Evolutionary conservation across 352 stramenopile genomes (phyloP).

Genomic region (Plasmopara viticola): DNA sequence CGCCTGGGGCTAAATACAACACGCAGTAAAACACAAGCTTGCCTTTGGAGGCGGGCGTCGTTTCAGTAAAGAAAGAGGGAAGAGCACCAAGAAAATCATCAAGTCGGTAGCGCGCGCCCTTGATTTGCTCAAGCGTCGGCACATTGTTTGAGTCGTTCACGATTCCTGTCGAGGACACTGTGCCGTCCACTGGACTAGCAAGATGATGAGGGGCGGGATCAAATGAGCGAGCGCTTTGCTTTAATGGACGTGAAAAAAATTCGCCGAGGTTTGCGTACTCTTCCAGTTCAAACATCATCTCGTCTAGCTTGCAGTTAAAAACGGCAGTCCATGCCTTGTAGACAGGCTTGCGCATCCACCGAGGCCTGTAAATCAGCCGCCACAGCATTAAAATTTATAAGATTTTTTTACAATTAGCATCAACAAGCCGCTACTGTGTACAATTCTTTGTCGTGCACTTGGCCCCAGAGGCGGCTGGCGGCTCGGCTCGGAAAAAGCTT

Average conservation of each 20-base stretch:
- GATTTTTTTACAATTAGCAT: not conserved
- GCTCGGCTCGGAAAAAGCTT: slow-evolving; percentile 75
- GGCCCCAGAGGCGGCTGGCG: slow-evolving; percentile 66
- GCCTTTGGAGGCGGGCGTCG: slow-evolving; percentile 13
- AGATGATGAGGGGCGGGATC: slow-evolving; percentile 24
- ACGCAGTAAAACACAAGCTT: slow-evolving; percentile 79
- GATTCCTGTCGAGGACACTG: slow-evolving; percentile 44
- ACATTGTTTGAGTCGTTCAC: slow-evolving; percentile 41
- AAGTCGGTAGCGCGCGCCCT: slow-evolving; percentile 70
- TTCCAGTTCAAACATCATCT: slow-evolving; percentile 75
- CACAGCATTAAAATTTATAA: slow-evolving; percentile 7
- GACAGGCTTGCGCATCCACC: slow-evolving; percentile 58
- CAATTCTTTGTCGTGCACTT: slow-evolving; percentile 77
- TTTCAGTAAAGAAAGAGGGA: slow-evolving; percentile 49
- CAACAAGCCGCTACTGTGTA: slow-evolving; percentile 24
- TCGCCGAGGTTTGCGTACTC: slow-evolving; percentile 71
- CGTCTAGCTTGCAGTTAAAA: slow-evolving; percentile 80
- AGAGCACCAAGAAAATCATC: slow-evolving; percentile 73
- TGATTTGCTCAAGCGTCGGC: slow-evolving; percentile 73
- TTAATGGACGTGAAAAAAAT: slow-evolving; percentile 80
- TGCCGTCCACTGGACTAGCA: slow-evolving; percentile 56
- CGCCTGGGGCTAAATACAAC: slow-evolving; percentile 75
- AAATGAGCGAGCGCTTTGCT: slow-evolving; percentile 49
- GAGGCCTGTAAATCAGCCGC: slow-evolving; percentile 25
- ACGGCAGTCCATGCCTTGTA: slow-evolving; percentile 78